Evolutionary conservation across 805 yeast species (phyloP), one percentile per base, ranked within the genome.

Genomic region (Pichia kluyveri): DNA sequence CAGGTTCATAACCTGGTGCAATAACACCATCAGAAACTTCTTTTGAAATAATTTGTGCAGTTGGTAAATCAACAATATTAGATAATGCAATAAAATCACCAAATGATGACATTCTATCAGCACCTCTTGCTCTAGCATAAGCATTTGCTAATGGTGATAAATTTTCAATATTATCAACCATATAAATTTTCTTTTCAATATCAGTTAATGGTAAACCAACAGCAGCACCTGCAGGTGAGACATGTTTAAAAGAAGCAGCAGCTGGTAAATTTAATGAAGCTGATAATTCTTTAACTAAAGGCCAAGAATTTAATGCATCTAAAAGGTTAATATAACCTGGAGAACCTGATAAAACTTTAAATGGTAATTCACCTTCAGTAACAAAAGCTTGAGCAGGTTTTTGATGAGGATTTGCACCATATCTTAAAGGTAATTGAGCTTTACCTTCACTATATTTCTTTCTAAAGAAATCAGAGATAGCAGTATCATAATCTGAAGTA

Each of bases 351-450:
- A 93, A 75, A 28, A 91, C 98, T 72, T 85, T 85, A 76, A 93
- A 91, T 44, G 99, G 99, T 56, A 93, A 77, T 56, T 83, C 85
- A 60, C 95, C 96, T 56, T 82, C 79, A 50, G 82, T 67, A 49
- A 93, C 95, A 63, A 70, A 93, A 46, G 98, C 96, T 75, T 93
- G 99, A 31, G 99, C 97, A 44, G 99, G 99, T 71, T 88, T 93
- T 76, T 93, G 99, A 70, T 93, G 98, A 51, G 99, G 99, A 75
- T 93, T 93, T 51, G 96, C 96, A 68, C 99, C 99, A 69, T 93
- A 93, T 75, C 99, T 83, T 61, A 93, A 78, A 30, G 97, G 91
- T 69, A 93, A 76, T 77, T 91, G 98, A 47, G 93, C 78, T 43
- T 71, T 73, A 66, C 82, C 85, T 72, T 91, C 98, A 44, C 96